Conservation (phyloP, 768 basidiomycete species). For the Mycena indigotica region DNA sequence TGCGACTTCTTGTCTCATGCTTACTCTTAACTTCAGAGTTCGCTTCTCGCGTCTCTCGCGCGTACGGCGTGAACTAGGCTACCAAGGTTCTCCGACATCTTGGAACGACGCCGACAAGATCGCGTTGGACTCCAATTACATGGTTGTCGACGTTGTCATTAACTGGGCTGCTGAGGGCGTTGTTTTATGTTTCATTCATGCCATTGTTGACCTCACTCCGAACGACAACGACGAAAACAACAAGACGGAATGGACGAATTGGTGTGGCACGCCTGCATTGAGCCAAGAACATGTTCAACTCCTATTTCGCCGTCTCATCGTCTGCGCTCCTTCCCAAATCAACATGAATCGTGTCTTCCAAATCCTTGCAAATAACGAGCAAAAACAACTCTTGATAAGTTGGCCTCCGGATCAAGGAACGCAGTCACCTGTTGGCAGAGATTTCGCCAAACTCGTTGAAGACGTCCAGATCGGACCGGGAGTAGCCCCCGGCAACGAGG, state of each 20-base stretch:
- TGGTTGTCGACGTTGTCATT: conserved; percentile 87
- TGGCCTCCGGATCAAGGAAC: conserved; percentile 72
- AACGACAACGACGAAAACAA: conserved; percentile 72
- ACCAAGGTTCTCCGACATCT: conserved; percentile 51
- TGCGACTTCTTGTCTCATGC: conserved; percentile 29
- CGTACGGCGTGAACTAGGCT: conserved; percentile 73
- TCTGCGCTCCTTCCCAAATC: conserved; percentile 52
- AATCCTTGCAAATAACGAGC: conserved; percentile 65
- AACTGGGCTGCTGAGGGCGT: conserved; percentile 88
- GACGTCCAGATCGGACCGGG: conserved; percentile 64
- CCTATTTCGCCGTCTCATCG: conserved; percentile 60
- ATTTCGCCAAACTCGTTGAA: conserved; percentile 64
- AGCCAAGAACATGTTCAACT: conserved; percentile 55
- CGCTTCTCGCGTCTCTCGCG: conserved; percentile 77
- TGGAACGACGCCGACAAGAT: conserved; percentile 73
- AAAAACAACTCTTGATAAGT: conserved; percentile 61
- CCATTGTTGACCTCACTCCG: conserved; percentile 69
- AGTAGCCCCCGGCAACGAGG: conserved; percentile 57
- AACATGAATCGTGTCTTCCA: conserved; percentile 73
- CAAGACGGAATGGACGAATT: conserved; percentile 83
- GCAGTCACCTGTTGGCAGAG: conserved; percentile 44
- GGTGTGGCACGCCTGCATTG: conserved; percentile 82
- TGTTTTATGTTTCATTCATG: conserved; percentile 88
- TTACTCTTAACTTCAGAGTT: conserved; percentile 43
- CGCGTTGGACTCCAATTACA: conserved; percentile 70